Conservation (phyloP, 1,139 yeast genomes). For the Casaregolazyma lundiana region DNA sequence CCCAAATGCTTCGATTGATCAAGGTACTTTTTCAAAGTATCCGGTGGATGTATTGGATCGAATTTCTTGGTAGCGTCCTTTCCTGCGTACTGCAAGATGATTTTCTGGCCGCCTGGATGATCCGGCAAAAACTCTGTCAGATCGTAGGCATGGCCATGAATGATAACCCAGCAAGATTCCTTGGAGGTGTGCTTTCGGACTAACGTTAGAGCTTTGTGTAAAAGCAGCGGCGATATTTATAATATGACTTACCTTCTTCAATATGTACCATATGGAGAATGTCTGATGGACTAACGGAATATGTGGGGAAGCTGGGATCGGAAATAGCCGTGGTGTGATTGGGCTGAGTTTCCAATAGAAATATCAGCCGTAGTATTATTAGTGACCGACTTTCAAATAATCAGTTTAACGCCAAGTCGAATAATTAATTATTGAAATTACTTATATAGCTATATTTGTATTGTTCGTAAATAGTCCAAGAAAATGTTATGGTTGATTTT, state of each 20-base stretch:
- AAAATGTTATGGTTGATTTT: conserved; percentile 25
- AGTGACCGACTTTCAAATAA: no score
- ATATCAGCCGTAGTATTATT: no score
- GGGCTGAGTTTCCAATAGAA: no score
- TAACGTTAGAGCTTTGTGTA: conserved; percentile 29
- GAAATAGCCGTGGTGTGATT: neutral
- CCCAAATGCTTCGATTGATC: conserved; percentile 46
- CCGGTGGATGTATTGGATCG: conserved; percentile 82
- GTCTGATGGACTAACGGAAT: neutral
- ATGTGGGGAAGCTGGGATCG: neutral
- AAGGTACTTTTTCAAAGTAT: conserved; percentile 56
- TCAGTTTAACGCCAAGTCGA: no score
- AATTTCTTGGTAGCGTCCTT: conserved; percentile 86
- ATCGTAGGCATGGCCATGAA: conserved; percentile 80
- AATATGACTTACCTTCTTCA: conserved; percentile 17
- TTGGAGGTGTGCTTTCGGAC: conserved; percentile 59
- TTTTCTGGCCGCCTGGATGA: conserved; percentile 87
- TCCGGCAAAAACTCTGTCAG: conserved; percentile 69
- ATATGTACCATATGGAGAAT: conserved; percentile 15
- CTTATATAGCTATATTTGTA: neutral
- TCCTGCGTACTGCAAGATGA: conserved; percentile 77
- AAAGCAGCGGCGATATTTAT: neutral
- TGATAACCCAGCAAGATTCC: conserved; percentile 81
- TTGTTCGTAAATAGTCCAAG: neutral
- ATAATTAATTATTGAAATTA: neutral